Evolutionary conservation across 1,139 yeast genomes (phyloP).

Genomic region (Yamadazyma pseudoaaseri): DNA sequence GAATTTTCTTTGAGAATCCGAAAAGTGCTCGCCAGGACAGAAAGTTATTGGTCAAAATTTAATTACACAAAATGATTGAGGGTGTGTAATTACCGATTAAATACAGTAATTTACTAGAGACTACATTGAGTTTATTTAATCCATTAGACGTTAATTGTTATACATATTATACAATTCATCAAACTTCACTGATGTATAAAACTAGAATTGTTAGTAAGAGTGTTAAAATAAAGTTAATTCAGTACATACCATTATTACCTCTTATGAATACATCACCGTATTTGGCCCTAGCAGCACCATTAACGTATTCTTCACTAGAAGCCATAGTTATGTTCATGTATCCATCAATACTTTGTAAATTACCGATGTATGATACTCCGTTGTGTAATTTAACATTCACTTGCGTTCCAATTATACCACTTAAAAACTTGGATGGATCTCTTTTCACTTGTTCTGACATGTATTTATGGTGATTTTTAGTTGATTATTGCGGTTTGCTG

Average conservation of each 20-base stretch:
- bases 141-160: background rate
- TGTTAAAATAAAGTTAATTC: background rate
- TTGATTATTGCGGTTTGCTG: too few relatives aligned
- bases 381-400: slow-evolving; percentile 85
- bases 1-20: slow-evolving; percentile 8
- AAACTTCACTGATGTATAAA: slow-evolving; percentile 47
- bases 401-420: slow-evolving; percentile 73
- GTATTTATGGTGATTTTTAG: too few relatives aligned
- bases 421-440: slow-evolving; percentile 75
- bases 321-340: slow-evolving; percentile 93
- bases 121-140: too few relatives aligned
- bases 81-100: too few relatives aligned
- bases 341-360: slow-evolving; percentile 89
- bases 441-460: slow-evolving; percentile 25
- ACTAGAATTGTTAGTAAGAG: slow-evolving; percentile 35
- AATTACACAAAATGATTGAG: slow-evolving; percentile 11
- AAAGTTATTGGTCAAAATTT: slow-evolving; percentile 17
- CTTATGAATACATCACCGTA: slow-evolving; percentile 91
- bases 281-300: slow-evolving; percentile 52
- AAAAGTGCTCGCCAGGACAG: slow-evolving; percentile 5
- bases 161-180: slow-evolving; percentile 2
- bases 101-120: background rate
- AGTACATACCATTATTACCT: slow-evolving; percentile 82
- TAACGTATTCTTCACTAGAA: slow-evolving; percentile 65
- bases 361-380: slow-evolving; percentile 77